phyloP scores from a whole-genome alignment of 208 protist species.

The Acanthamoeba comandoni region DNA sequence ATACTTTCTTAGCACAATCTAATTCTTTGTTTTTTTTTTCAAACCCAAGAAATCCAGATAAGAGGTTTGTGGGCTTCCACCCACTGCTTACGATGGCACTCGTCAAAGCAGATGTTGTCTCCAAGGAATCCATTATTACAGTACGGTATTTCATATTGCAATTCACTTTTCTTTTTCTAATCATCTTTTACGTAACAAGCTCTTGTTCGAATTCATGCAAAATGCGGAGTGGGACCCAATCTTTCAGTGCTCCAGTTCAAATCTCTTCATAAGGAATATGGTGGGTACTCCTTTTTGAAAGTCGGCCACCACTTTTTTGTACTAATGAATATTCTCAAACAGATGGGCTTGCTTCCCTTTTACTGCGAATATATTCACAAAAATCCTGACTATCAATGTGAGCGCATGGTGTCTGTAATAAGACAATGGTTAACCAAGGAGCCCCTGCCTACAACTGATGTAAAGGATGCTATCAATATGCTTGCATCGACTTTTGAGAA shows the following conservation, averaged over 20 bases:
- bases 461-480: not conserved
- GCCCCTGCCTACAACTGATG: slow-evolving; percentile 4
- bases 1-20: not conserved
- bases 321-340: not conserved
- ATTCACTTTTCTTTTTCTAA: not conserved
- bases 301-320: not conserved
- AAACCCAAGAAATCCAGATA: slow-evolving; percentile 11
- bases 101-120: slow-evolving; percentile 1
- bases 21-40: not conserved
- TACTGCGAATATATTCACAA: slow-evolving; percentile 47
- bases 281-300: not conserved
- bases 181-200: not conserved
- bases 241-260: slow-evolving; percentile 32
- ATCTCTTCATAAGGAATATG: slow-evolving; percentile 32
- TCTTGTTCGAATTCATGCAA: slow-evolving; percentile 29
- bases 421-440: slow-evolving; percentile 6
- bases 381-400: slow-evolving; percentile 42
- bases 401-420: slow-evolving; percentile 16
- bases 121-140: slow-evolving; percentile 9
- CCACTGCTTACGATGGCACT: slow-evolving; percentile 33
- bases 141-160: not conserved
- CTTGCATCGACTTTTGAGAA: not conserved
- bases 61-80: slow-evolving; percentile 50
- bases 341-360: slow-evolving; percentile 61
- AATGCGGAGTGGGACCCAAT: slow-evolving; percentile 29